Evolutionary conservation across 345 rosid genomes (phyloP), one percentile per base, ranked within the genome.

Genomic region (Gossypium mustelinum): DNA sequence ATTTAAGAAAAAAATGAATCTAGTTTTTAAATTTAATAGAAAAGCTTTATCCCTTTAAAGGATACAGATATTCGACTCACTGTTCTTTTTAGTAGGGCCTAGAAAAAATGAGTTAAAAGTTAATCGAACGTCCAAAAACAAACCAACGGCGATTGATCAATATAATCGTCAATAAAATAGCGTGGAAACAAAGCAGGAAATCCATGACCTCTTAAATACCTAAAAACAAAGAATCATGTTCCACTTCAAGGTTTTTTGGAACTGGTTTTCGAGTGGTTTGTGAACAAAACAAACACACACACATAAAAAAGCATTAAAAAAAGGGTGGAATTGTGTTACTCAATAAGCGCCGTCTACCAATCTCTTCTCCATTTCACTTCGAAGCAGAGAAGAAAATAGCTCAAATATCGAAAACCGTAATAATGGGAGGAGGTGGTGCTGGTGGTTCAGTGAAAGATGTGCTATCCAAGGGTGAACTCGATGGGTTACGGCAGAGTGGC

Each of bases 361-460:
- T 41, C 4, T 60, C 50, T 63, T 41, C 68, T 17, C 2, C 11
- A 25, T 52, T 70, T 27, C 9, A 14, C 13, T 50, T 68, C 27
- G 60, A 51, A 29, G 22, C 22, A 17, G 59, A 16, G 44, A 27
- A 69, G 73, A 10, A 51, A 9, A 51, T 34, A 34, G 6, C 27
- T 29, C 63, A 63, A 63, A 5, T 9, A 24, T 8, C 34, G 17
- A 22, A 2, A 63, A 24, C 2, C 43, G 24, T 24, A 69, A n/a
- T 16, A 51, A 69, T 69, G 73, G 73, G 3, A 16, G 68, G 59
- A 27, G 45, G 57, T 24, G 72, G 72, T 8, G 7, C 62, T 13
- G 41, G 88, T 22, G 99, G 98, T 52, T 79, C 89, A n/a, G 95
- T 93, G 81, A 96, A 86, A 91, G 99, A 93, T 58, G 81, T 93